Conservation (phyloP, 768 basidiomycete genomes). For the Xerocomellus dryophilus region DNA sequence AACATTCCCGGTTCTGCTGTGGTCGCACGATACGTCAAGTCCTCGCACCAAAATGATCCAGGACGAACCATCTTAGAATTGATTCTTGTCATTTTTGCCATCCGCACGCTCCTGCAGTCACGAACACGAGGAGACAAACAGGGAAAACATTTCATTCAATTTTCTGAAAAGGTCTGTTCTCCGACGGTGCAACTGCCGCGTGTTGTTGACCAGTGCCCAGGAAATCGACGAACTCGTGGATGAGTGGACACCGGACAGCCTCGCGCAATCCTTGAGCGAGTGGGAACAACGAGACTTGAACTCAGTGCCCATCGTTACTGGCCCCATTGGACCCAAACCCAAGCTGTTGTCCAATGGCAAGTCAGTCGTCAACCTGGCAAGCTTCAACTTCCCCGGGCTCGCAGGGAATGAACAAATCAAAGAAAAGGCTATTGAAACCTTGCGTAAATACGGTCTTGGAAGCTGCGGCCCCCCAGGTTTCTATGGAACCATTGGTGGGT, state of each 20-base stretch:
- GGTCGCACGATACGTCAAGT: slow-evolving; percentile 86
- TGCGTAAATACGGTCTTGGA: slow-evolving; percentile 88
- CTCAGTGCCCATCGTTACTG: slow-evolving; percentile 72
- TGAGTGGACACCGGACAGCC: slow-evolving; percentile 89
- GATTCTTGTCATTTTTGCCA: slow-evolving; percentile 81
- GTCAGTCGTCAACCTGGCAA: slow-evolving; percentile 79
- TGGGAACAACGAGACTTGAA: slow-evolving; percentile 67
- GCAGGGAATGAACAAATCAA: slow-evolving; percentile 87
- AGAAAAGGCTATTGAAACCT: slow-evolving; percentile 75
- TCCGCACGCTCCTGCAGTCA: slow-evolving; percentile 86
- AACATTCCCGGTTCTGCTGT: slow-evolving; percentile 80
- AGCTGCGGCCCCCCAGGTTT: slow-evolving; percentile 97
- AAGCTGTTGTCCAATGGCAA: slow-evolving; percentile 71
- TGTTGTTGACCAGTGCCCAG: slow-evolving; percentile 37
- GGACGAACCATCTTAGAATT: slow-evolving; percentile 88
- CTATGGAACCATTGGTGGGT: slow-evolving; percentile 90
- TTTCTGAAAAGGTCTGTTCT: slow-evolving; percentile 78
- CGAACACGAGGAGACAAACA: slow-evolving; percentile 82
- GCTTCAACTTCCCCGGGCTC: slow-evolving; percentile 89
- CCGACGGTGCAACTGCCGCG: background rate
- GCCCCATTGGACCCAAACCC: slow-evolving; percentile 80
- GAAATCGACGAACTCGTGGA: slow-evolving; percentile 96
- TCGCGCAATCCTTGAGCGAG: slow-evolving; percentile 59
- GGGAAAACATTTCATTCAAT: slow-evolving; percentile 86
- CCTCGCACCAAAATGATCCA: slow-evolving; percentile 95